phyloP scores from a whole-genome alignment of 208 protist species.

The Trypanosoma conorhini region DNA sequence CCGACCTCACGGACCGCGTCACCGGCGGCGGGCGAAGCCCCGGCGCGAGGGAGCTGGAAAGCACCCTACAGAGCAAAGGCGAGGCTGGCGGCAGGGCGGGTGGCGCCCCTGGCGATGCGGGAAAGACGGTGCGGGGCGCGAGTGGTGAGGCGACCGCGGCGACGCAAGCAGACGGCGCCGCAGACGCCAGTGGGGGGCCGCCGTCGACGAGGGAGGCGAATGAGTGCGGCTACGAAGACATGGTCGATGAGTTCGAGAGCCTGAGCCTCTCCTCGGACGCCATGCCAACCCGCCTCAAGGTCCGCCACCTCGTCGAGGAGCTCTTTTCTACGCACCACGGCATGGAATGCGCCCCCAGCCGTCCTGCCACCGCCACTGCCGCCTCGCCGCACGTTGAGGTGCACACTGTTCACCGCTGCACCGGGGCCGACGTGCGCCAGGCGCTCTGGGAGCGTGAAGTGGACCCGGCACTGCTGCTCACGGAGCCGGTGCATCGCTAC shows the following conservation, averaged over 20 bases:
- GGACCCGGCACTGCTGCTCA: conserved; percentile 56
- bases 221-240: background rate
- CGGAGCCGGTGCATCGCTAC: conserved; percentile 78
- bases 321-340: conserved; percentile 47
- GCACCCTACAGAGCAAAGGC: background rate
- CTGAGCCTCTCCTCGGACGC: background rate
- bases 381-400: conserved; percentile 76
- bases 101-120: background rate
- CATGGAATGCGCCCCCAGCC: background rate
- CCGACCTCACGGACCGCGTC: background rate
- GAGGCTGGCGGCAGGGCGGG: background rate
- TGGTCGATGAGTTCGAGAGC: background rate
- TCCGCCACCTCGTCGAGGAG: conserved; percentile 80
- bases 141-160: background rate
- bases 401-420: conserved; percentile 68
- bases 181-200: background rate
- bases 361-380: background rate
- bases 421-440: conserved; percentile 83
- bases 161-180: background rate
- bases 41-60: background rate
- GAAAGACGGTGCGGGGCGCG: background rate
- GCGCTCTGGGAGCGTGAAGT: conserved; percentile 82
- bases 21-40: background rate
- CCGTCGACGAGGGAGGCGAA: background rate
- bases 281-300: conserved; percentile 39